Base-by-base conservation (phyloP, 2,329 filamentous ascomycete genomes). In the Aspergillus neoniger region DNA sequence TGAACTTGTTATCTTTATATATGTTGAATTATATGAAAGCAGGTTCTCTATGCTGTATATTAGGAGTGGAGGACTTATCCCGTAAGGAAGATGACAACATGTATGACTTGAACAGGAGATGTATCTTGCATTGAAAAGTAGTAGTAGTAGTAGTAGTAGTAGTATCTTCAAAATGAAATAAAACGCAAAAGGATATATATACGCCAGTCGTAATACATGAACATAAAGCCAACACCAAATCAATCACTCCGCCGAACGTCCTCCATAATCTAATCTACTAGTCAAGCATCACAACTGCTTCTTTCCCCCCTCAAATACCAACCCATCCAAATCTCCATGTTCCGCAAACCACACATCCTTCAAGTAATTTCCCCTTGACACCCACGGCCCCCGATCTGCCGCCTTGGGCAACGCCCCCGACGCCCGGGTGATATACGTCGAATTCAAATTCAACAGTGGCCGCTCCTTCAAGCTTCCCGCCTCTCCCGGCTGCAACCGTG, bases 391-490 rank as follows among this genome's bases (percentile, higher is more conserved):
- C 50, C 70, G 70, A 56, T 79, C 71, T 7, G 70, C 78, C 8
- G 74, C 72, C 63, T 72, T 76, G 17, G 78, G 78, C 19, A 80
- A 59, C 1, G 62, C 43, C 32, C 68, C 65, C 58, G 70, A 67
- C 5, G 76, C 76, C 14, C 66, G 65, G n/a, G 68, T 69, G 47
- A 80, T 64, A 61, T 80, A 80, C 8, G 76, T 79, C n/a, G 75
- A 77, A 44, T 65, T 75, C 19, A 80, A 67, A 32, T 76, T 76
- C 44, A 80, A 59, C 38, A 79, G 48, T 0, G 69, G 72, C 15
- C 69, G 64, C 5, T 67, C 61, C 50, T 76, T 65, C 21, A 79
- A 52, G 3, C 55, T 44, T 17, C 57, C 38, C 2, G 57, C 64
- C 3, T 68, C 62, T 0, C 54, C 39, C 4, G 62, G 48, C 43